These are phyloP conservation scores for Dryas octopetala DNA, from an alignment of 306 rosid genomes.

Conservation along the genomic window DNA sequence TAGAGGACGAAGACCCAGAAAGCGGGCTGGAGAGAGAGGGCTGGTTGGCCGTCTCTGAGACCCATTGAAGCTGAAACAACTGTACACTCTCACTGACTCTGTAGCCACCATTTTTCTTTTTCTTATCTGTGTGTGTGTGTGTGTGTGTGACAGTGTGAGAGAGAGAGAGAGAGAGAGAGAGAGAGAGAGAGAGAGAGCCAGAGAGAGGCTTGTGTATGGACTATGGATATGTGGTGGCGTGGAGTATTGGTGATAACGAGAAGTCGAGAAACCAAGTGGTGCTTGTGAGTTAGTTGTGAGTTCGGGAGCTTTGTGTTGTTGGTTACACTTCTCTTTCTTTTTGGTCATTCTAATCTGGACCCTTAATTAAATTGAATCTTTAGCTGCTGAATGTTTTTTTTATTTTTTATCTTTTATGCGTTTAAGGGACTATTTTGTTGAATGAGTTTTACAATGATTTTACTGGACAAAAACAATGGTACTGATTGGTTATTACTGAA, in stretches of 20 bases:
- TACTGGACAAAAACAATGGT: too few relatives aligned
- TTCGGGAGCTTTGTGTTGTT: too few relatives aligned
- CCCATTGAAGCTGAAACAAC: conserved; percentile 45
- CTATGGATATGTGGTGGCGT: background rate
- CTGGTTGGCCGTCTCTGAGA: conserved; percentile 52
- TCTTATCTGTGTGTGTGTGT: background rate
- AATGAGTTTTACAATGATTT: too few relatives aligned
- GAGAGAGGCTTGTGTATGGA: background rate
- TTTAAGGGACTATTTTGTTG: too few relatives aligned
- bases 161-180: background rate
- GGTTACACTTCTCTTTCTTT: too few relatives aligned
- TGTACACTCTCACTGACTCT: conserved; percentile 53
- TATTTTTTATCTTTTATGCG: too few relatives aligned
- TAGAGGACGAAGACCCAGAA: conserved; percentile 44
- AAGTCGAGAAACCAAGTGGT: conserved; percentile 18
- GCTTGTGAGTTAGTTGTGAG: background rate
- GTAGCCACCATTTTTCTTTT: conserved; percentile 49
- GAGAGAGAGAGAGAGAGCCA: background rate
- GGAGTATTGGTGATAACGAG: conserved; percentile 36
- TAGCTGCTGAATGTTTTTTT: too few relatives aligned
- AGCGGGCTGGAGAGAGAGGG: conserved; percentile 46
- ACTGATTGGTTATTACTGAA: too few relatives aligned
- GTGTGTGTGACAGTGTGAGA: background rate
- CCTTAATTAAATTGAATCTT: too few relatives aligned
- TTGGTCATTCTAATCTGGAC: too few relatives aligned